Percentiles rank a stretch among this genome's conserved stretches.
phyloP scores from a whole-genome alignment of 202 grass and related monocot species.

The Schoenoplectus triqueter region DNA sequence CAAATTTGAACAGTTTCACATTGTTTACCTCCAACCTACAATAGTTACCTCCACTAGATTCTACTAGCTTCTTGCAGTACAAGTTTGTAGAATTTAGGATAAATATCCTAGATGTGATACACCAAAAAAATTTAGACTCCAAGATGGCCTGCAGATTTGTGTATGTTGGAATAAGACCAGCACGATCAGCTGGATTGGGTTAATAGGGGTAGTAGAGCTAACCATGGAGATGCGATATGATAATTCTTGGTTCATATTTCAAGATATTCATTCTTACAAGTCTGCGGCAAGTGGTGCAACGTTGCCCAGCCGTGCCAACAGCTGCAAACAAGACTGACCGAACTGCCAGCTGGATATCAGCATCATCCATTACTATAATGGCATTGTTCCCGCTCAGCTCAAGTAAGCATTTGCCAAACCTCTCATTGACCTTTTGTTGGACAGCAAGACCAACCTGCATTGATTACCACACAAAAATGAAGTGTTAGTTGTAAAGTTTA shows the following conservation, averaged over 20 bases:
- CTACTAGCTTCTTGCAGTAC: conserved; percentile 6
- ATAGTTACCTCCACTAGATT: neutral
- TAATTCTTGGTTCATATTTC: neutral
- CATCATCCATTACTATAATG: conserved; percentile 99
- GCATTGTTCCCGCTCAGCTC: conserved; percentile 99
- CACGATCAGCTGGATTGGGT: conserved; percentile 36
- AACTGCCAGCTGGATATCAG: conserved; percentile 93
- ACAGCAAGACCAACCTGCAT: conserved; percentile 88
- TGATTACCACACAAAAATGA: conserved; percentile 17
- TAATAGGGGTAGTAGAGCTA: neutral
- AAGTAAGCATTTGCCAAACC: conserved; percentile 97
- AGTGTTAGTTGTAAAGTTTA: neutral
- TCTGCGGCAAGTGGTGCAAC: conserved; percentile 96
- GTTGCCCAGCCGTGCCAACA: conserved; percentile 96
- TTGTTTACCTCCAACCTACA: neutral
- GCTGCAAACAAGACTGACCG: conserved; percentile 96
- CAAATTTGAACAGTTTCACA: conserved; percentile 7
- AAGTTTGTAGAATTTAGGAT: conserved; percentile 1
- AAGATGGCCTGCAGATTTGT: conserved; percentile 14
- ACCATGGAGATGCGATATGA: neutral
- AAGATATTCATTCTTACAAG: conserved; percentile 59
- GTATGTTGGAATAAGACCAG: conserved; percentile 1
- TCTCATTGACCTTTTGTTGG: conserved; percentile 73
- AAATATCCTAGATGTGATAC: conserved; percentile 17
- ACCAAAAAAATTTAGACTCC: neutral